Percentiles rank a stretch among this genome's conserved stretches.
Evolutionary conservation across 106 monocot genomes (phyloP).

Genomic region (Dactylorhiza incarnata): DNA sequence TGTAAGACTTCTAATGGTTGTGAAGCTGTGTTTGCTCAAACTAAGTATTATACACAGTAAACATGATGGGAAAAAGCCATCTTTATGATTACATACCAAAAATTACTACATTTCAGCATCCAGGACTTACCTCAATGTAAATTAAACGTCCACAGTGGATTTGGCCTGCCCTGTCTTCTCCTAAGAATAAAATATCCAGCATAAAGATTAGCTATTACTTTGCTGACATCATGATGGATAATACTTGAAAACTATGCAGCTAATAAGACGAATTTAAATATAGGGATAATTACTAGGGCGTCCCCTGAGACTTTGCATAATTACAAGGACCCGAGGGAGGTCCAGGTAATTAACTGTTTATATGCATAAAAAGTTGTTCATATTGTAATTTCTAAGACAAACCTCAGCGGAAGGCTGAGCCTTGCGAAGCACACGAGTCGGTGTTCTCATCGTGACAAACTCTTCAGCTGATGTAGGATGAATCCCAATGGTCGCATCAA

Average conservation of each 20-base stretch:
- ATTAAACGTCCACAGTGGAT: slow-evolving; percentile 3
- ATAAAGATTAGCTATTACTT: not conserved
- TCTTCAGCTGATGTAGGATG: slow-evolving; percentile 98
- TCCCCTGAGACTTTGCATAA: too few relatives aligned
- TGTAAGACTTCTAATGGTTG: not conserved
- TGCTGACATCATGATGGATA: not conserved
- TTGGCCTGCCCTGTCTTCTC: slow-evolving; percentile 3
- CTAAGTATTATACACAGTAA: not conserved
- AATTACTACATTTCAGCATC: not conserved
- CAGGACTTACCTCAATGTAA: not conserved
- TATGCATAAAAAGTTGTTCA: not conserved
- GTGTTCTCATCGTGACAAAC: slow-evolving; percentile 92
- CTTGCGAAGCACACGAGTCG: slow-evolving; percentile 69
- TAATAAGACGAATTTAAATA: too few relatives aligned
- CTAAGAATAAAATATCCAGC: not conserved
- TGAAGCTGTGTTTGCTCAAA: not conserved
- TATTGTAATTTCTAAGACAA: slow-evolving; percentile 5
- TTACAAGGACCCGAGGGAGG: not conserved
- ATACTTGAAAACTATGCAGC: not conserved
- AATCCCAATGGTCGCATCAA: slow-evolving; percentile 87
- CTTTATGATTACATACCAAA: not conserved
- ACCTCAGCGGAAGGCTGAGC: slow-evolving; percentile 37
- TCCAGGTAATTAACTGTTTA: not conserved
- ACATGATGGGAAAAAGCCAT: not conserved
- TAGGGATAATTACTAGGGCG: too few relatives aligned